Evolutionary conservation across 345 rosid species (phyloP), one percentile per base, ranked within the genome.

Genomic region (Populus alba): DNA sequence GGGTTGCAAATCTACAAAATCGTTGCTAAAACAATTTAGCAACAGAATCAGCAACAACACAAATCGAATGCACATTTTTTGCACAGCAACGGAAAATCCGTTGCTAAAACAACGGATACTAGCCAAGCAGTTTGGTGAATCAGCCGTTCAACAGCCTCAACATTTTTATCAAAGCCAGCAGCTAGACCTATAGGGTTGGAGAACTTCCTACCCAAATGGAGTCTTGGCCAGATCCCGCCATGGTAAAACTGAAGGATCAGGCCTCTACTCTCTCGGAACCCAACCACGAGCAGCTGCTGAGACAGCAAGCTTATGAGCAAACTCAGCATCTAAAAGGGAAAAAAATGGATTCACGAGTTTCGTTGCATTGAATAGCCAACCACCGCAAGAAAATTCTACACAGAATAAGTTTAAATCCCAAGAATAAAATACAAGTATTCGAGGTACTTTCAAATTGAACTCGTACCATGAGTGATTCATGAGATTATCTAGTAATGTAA

Each of bases 151-250:
- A 95, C 87, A 73, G 99, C 98, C 79, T 91, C 97, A 80, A 98
- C 98, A 86, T 94, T 96, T 89, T 96, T 96, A 83, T 96, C 99
- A 65, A 96, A 96, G 12, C 99, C 99, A 84, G 99, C 99, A 86
- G 99, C 94, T 73, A 94, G 98, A 27, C 99, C 99, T 71, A 96
- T 66, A 17, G 99, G 98, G 75, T 96, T 96, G 38, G 98, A 94
- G 81, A 96, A 96, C 87, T 90, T 90, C 81, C 98, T 90, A 82
- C 99, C 97, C 97, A 94, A 78, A n/a, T n/a, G n/a, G n/a, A n/a
- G n/a, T n/a, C n/a, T n/a, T n/a, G n/a, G n/a, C n/a, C n/a, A n/a
- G n/a, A n/a, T n/a, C n/a, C n/a, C n/a, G n/a, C n/a, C n/a, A n/a
- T n/a, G n/a, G n/a, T n/a, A 96, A 83, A 83, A 89, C 85, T 47